These are phyloP conservation scores for Acer yangbiense DNA, from an alignment of 345 rosid genomes.

Conservation along the genomic window DNA sequence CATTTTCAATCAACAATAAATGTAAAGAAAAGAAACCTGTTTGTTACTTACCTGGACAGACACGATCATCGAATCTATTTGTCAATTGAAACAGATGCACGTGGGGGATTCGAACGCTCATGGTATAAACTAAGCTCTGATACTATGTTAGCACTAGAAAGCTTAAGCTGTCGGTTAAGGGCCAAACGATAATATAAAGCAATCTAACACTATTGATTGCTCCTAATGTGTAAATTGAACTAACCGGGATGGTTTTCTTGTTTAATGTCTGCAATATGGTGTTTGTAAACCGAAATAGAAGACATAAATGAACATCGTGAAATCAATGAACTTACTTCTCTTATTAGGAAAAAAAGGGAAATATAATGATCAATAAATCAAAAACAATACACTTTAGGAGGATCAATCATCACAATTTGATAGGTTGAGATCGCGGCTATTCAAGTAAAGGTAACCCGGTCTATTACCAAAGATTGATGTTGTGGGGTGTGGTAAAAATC, in stretches of 20 bases:
- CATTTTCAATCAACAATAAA: too few relatives aligned
- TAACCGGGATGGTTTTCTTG: background rate
- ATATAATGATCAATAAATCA: slow-evolving; percentile 15
- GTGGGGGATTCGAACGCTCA: too few relatives aligned
- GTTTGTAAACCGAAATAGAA: slow-evolving; percentile 5
- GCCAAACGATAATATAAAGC: too few relatives aligned
- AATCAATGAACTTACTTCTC: background rate
- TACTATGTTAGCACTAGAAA: too few relatives aligned
- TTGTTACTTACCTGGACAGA: background rate
- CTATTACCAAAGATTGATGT: slow-evolving; percentile 32
- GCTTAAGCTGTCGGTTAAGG: too few relatives aligned
- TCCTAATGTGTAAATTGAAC: background rate
- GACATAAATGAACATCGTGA: background rate
- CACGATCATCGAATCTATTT: too few relatives aligned
- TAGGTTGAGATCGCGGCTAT: slow-evolving; percentile 37
- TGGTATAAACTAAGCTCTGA: too few relatives aligned
- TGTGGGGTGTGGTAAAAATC: slow-evolving; percentile 44
- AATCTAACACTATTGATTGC: background rate
- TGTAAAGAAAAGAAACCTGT: too few relatives aligned
- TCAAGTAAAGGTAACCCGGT: slow-evolving; percentile 49
- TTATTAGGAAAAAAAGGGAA: background rate
- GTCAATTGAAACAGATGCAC: too few relatives aligned
- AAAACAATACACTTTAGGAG: background rate
- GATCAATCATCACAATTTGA: slow-evolving; percentile 14
- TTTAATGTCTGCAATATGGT: background rate